Base-by-base conservation (phyloP, 2,329 filamentous ascomycete genomes). In the Phoma sp. region DNA sequence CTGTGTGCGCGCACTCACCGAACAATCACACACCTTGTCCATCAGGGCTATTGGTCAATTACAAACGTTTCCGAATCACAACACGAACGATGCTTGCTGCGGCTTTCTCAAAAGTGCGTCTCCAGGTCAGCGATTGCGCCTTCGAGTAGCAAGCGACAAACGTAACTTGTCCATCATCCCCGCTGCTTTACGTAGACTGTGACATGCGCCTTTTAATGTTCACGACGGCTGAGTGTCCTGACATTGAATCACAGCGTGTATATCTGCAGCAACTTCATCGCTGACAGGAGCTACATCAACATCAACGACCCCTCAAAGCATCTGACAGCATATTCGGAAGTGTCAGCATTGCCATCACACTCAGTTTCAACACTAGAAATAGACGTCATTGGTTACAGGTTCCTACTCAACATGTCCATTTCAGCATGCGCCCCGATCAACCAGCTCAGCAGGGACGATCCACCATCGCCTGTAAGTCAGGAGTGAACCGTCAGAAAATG, bases 201-300 rank as follows among this genome's bases (percentile, higher is more conserved):
- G 19, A 10, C 33, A 19, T 24, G 27, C 33, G 17, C 25, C n/a
- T 17, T 17, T 9, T 19, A 25, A 7, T 21, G 17, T 51, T 51
- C 48, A 51, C 48, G 33, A 3, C 10, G 1, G 25, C n/a, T 3
- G 21, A 10, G 15, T 15, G 17, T 21, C 19, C 4, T 25, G 12
- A 15, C 40, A 51, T 51, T 51, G 48, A 51, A 51, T 40, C 27
- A n/a, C 19, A 39, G 17, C 10, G n/a, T n/a, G 31, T 37, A 44
- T 44, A 51, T 44, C 44, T 44, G 9, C 13, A 6, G 27, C 19
- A 38, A 19, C 15, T 25, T 32, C 10, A 3, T 17, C 19, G 17
- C 25, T 21, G 8, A 17, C 3, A 25, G 27, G 7, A 21, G 9
- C 9, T 21, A 32, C 25, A 44, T 19, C 25, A 39, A 13, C 33